phyloP scores from a whole-genome alignment of 2,329 filamentous ascomycete genomes.

The Pestalotiopsis sp. region DNA sequence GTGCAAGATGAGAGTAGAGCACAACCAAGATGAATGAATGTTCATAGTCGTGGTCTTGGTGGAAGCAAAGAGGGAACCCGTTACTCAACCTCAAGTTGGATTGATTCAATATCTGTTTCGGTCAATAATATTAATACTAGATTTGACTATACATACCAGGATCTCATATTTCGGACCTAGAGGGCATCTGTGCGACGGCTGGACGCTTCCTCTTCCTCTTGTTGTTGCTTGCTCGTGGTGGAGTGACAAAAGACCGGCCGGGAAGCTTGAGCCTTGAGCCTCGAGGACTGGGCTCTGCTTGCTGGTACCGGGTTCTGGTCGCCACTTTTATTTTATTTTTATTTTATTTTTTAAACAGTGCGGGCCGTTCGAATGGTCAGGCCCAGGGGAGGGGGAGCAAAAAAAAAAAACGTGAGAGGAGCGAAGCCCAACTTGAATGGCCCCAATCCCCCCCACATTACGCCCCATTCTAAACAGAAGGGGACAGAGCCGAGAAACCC shows the following conservation, averaged over 20 bases:
- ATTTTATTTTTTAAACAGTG: background rate
- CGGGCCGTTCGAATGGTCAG: background rate
- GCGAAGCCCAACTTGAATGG: background rate
- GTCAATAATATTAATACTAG: too few relatives aligned
- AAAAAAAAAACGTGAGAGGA: background rate
- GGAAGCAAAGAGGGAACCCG: background rate
- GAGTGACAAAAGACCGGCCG: background rate
- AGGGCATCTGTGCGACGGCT: background rate
- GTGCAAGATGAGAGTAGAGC: background rate
- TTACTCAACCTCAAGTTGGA: too few relatives aligned
- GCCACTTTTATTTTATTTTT: background rate
- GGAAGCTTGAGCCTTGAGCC: background rate
- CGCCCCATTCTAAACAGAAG: background rate
- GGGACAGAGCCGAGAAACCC: background rate
- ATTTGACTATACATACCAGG: too few relatives aligned
- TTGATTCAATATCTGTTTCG: too few relatives aligned
- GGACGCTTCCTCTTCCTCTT: background rate
- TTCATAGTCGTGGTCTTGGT: background rate
- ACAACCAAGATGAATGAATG: background rate
- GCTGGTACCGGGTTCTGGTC: background rate
- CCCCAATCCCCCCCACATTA: background rate
- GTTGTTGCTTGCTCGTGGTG: background rate
- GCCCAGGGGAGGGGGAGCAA: background rate
- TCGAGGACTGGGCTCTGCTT: too few relatives aligned
- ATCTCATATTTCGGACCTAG: too few relatives aligned